Conservation (phyloP, 2,329 filamentous ascomycete species). For the Penicillium sp. region DNA sequence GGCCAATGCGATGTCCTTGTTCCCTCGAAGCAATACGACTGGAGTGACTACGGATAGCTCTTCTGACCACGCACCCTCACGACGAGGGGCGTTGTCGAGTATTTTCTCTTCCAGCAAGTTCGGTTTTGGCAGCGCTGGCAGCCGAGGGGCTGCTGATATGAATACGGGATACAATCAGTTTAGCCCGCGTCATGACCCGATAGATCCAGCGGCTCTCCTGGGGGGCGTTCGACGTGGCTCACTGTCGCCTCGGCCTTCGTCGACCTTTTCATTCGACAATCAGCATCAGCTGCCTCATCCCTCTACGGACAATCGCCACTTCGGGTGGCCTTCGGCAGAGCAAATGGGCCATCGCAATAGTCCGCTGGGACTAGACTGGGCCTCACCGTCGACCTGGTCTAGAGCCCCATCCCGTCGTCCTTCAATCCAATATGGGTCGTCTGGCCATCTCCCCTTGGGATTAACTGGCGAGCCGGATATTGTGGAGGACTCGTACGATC, state of each 20-base stretch:
- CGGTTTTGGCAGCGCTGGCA: slow-evolving; percentile 31
- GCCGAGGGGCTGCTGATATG: slow-evolving; percentile 32
- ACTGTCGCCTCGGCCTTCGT: slow-evolving; percentile 46
- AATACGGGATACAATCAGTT: slow-evolving; percentile 45
- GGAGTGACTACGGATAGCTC: slow-evolving; percentile 41
- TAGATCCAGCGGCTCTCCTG: slow-evolving; percentile 43
- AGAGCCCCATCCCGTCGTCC: slow-evolving; percentile 72
- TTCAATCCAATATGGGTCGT: slow-evolving; percentile 71
- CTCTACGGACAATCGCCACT: slow-evolving; percentile 71
- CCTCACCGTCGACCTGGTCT: slow-evolving; percentile 59
- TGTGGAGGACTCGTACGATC: slow-evolving; percentile 46
- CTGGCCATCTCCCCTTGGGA: slow-evolving; percentile 56
- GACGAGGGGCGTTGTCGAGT: slow-evolving; percentile 39
- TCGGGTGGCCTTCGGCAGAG: slow-evolving; percentile 58
- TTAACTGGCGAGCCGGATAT: slow-evolving; percentile 49
- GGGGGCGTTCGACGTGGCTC: slow-evolving; percentile 41
- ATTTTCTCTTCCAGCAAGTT: slow-evolving; percentile 42
- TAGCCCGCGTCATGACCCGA: slow-evolving; percentile 43
- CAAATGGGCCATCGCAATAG: slow-evolving; percentile 51
- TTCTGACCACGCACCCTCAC: slow-evolving; percentile 37
- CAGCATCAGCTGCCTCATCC: slow-evolving; percentile 61
- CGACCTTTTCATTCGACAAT: slow-evolving; percentile 53
- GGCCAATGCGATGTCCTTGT: slow-evolving; percentile 48
- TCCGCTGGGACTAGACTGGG: slow-evolving; percentile 52
- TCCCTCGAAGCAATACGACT: slow-evolving; percentile 44